Base-by-base conservation (phyloP, 1,284 basidiomycete species). In the Inonotus obliquus region DNA sequence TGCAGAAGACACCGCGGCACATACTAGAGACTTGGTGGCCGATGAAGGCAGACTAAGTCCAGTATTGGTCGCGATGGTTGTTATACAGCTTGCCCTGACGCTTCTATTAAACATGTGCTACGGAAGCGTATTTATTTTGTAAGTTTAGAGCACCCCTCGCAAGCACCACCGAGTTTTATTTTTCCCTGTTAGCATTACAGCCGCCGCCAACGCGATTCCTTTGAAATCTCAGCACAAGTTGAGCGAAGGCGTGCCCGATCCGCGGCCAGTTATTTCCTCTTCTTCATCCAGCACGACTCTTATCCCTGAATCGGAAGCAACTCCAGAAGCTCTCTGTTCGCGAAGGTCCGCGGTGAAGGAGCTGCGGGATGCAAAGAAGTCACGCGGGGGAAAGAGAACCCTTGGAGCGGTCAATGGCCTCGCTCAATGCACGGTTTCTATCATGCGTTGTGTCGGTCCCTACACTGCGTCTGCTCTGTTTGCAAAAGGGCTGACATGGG, bases 361-460 rank as follows among this genome's bases (percentile, higher is more conserved):
- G 17, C 41, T 14, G 19, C 17, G 41, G 7, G 37, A 55, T 0
- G 73, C 74, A 21, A 73, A 71, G 4, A 70, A 66, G 48, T 10
- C 19, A 11, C 32, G 35, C 10, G 49, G 47, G 35, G 41, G 53
- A 19, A 61, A 61, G 32, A 60, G 65, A 1, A 69, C 71, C 10
- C 61, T 74, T 17, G 74, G 73, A 19, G 69, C 71, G 2, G 72
- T 72, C 17, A 73, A 74, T 55, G 74, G 74, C 11, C 73, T 85
- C 4, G 80, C 81, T 1, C 84, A 85, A 68, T 80, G 79, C 56
- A 72, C 77, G 19, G 81, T 81, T 6, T 82, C 81, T 13, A 73
- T 82, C 59, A 75, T 81, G 63, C 76, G 83, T 44, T 79, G 82
- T 54, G 69, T 84, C 62, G 82, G 81, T 4, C 83, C 83, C 2